A percentile compares a stretch with the other conserved stretches of the same genome.
These are phyloP conservation scores for Kondoa subrosea DNA, from an alignment of 768 basidiomycete species.

Conservation along the genomic window DNA sequence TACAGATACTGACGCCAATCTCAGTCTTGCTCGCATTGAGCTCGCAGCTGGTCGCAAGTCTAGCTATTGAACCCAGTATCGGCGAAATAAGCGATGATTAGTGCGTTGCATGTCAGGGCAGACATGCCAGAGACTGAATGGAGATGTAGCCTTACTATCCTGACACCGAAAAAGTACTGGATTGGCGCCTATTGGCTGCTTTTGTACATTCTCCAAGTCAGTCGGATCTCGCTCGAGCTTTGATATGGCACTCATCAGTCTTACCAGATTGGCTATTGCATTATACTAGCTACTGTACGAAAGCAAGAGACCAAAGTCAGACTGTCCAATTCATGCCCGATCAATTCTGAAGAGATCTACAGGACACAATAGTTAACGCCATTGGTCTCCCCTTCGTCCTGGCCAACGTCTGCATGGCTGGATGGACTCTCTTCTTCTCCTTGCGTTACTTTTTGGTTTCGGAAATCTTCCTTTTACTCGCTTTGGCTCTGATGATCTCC, in stretches of 20 bases:
- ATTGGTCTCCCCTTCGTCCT: conserved; percentile 59
- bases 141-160: conserved; percentile 40
- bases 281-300: conserved; percentile 52
- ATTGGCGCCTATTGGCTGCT: conserved; percentile 28
- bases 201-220: conserved; percentile 29
- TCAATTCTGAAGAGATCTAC: conserved; percentile 2
- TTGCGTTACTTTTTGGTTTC: conserved; percentile 59
- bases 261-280: conserved; percentile 64
- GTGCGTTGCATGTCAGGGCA: background rate
- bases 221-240: background rate
- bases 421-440: conserved; percentile 36
- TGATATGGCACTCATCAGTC: conserved; percentile 40
- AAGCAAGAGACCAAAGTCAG: conserved; percentile 66
- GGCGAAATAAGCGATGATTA: conserved; percentile 35
- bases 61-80: conserved; percentile 51
- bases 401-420: conserved; percentile 3
- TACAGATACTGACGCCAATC: conserved; percentile 75
- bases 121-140: background rate
- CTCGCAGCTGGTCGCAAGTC: conserved; percentile 49
- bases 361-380: conserved; percentile 55
- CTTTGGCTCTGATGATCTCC: conserved; percentile 55
- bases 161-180: conserved; percentile 45
- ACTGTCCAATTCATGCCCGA: background rate
- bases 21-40: conserved; percentile 67
- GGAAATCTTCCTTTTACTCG: conserved; percentile 54